Conservation (phyloP, 768 basidiomycete genomes). For the Porphyrellus cyaneotinctus region DNA sequence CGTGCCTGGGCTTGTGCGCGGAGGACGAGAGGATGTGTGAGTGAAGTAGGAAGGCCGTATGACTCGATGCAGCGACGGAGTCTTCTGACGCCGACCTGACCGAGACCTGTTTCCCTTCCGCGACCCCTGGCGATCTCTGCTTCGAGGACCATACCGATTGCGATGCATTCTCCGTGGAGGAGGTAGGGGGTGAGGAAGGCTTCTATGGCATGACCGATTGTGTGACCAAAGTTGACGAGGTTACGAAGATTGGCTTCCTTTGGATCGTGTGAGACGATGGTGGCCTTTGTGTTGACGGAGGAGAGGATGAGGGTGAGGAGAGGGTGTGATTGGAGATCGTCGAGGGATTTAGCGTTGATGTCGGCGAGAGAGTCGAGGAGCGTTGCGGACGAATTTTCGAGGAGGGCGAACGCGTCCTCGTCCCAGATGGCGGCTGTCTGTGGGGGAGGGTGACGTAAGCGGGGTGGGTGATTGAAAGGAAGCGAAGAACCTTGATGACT, state of each 20-base stretch:
- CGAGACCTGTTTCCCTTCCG: constrained; percentile 57
- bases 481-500: constrained; percentile 77
- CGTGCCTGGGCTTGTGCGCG: constrained; percentile 17
- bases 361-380: constrained; percentile 84
- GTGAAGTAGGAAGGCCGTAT: constrained; percentile 84
- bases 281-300: constrained; percentile 92
- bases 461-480: background rate
- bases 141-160: constrained; percentile 95
- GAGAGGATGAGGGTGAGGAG: constrained; percentile 89
- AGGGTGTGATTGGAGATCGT: constrained; percentile 77
- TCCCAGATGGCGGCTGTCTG: constrained; percentile 99
- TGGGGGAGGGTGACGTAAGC: constrained; percentile 5
- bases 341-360: constrained; percentile 42
- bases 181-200: constrained; percentile 90
- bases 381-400: constrained; percentile 82
- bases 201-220: constrained; percentile 97
- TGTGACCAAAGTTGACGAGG: constrained; percentile 98
- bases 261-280: constrained; percentile 96
- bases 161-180: constrained; percentile 95
- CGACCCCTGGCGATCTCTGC: constrained; percentile 88
- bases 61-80: constrained; percentile 83
- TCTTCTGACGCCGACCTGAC: constrained; percentile 90
- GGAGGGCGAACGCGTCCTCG: constrained; percentile 78
- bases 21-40: constrained; percentile 72
- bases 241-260: constrained; percentile 96